Base-by-base conservation (phyloP, 2,329 filamentous ascomycete genomes). In the Diplodia intermedia region DNA sequence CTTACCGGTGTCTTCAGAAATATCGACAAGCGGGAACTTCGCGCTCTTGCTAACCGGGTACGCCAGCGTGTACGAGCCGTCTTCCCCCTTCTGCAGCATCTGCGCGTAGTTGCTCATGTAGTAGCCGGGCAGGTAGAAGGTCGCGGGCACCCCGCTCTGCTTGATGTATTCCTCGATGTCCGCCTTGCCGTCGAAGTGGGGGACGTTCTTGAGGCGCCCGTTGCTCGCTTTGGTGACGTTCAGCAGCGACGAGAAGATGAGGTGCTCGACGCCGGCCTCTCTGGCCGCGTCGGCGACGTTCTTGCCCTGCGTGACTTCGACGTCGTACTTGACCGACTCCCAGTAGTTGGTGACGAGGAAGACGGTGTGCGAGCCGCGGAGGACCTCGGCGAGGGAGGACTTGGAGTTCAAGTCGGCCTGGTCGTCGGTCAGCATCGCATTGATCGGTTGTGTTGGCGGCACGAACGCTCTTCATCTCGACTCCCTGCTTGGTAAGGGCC, bases 401-500 rank as follows among this genome's bases (percentile, higher is more conserved):
- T 71, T 66, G 29, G 74, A 71, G 49, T 73, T 70, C 2, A 71
- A 55, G 23, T 72, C 71, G 47, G 83, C 80, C 84, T 83, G 85
- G 8, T 15, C 14, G 26, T 31, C 26, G 6, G 52, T 54, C 12
- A 15, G 52, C n/a, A 4, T 54, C 6, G 11, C 26, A 14, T 36
- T 1, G 18, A 5, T 18, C 18, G 26, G 15, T 52, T 33, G n/a
- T 31, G 26, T 9, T 3, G 69, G 84, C 78, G 33, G 87, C 12
- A 70, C 89, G 8, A 4, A 65, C 82, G 60, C 83, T 86, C 74
- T 82, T 71, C 57, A 85, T 36, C 33, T 36, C 33, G 33, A 36
- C 33, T 1, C 33, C 33, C 33, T 36, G 33, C 33, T 36, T 36
- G 7, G 33, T 36, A 9, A 36, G 33, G 8, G 33, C 33, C 33